Percentiles rank a stretch among this genome's conserved stretches.
Conservation (phyloP, 2,329 filamentous ascomycete genomes). For the Penicillium polonicum region DNA sequence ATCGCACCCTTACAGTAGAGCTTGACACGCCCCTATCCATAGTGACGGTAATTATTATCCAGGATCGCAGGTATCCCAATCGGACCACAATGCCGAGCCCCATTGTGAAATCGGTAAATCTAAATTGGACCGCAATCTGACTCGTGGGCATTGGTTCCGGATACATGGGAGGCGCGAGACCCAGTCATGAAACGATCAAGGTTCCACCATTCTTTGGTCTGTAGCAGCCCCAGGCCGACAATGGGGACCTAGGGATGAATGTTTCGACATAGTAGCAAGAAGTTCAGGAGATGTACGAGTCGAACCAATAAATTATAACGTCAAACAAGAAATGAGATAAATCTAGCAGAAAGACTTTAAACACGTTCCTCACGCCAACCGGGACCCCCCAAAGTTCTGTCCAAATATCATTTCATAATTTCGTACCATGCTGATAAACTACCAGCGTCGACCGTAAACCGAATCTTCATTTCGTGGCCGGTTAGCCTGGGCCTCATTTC, state of each 20-base stretch:
- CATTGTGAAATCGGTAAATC: background rate
- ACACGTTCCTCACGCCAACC: conserved; percentile 10
- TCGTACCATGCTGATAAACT: conserved; percentile 16
- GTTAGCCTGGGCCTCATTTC: conserved; percentile 18
- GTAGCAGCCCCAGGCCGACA: background rate
- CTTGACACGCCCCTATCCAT: background rate
- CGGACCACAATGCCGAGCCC: conserved; percentile 17
- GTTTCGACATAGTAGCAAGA: background rate
- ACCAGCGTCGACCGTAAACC: conserved; percentile 46
- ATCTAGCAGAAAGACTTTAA: background rate
- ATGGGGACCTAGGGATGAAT: no score
- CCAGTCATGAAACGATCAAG: background rate
- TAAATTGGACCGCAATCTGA: conserved; percentile 9
- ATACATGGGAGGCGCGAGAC: background rate
- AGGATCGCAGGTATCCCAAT: background rate
- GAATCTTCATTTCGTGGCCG: conserved; percentile 37
- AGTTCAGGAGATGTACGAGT: background rate
- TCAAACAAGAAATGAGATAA: background rate
- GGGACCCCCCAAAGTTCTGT: background rate
- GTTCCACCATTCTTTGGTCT: background rate
- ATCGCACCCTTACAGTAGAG: background rate
- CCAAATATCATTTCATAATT: conserved; percentile 6
- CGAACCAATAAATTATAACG: background rate
- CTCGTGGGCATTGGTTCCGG: conserved; percentile 22
- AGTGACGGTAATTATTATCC: background rate